Evolutionary conservation across 2,329 filamentous ascomycete species (phyloP).

Genomic region (Epicoccum sorghinum): DNA sequence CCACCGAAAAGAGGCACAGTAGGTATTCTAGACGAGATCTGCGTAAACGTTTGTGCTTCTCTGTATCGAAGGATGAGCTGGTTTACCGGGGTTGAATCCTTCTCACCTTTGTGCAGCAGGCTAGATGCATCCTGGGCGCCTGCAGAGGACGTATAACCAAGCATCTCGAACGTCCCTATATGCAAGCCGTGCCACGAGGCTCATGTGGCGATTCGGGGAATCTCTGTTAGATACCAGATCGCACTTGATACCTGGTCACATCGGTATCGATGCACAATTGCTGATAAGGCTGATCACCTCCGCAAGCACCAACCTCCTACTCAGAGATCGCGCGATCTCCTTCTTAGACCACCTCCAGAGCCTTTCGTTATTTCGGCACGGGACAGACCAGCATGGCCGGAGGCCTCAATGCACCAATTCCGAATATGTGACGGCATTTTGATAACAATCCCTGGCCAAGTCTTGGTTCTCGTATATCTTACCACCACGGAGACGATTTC

Average conservation of each 20-base stretch:
- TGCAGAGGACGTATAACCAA: neutral
- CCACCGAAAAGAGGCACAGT: neutral
- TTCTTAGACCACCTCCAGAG: neutral
- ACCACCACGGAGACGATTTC: neutral
- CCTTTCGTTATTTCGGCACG: neutral
- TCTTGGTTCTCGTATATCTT: neutral
- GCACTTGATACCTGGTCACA: neutral
- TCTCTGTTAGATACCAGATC: neutral
- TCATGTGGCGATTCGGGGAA: neutral
- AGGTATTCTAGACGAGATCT: no score
- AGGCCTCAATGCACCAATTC: neutral
- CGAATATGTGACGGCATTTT: neutral
- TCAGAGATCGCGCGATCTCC: neutral
- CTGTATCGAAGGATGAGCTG: constrained; percentile 3
- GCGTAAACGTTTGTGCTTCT: neutral
- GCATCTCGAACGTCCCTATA: no score
- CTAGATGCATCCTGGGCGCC: neutral
- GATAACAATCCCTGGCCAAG: neutral
- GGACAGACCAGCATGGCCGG: neutral
- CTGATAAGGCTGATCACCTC: constrained; percentile 8
- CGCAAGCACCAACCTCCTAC: neutral
- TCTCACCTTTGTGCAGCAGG: neutral
- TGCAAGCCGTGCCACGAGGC: neutral
- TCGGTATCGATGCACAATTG: neutral
- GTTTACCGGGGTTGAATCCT: constrained; percentile 1